Evolutionary conservation across 306 rosid species (phyloP).

Genomic region (Abrus precatorius): DNA sequence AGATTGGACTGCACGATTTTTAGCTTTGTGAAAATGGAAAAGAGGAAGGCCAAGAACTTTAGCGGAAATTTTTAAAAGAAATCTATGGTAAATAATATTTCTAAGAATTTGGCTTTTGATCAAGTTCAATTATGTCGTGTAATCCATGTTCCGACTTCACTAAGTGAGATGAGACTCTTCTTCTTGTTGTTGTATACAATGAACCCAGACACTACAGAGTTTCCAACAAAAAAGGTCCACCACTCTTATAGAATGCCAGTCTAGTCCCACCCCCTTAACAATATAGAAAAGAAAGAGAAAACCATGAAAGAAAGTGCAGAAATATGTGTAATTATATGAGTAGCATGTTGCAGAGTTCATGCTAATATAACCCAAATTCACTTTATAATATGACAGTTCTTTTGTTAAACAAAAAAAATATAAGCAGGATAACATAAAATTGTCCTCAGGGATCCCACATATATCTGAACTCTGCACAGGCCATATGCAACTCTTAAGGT

Average conservation of each 20-base stretch:
- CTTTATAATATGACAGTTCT: background rate
- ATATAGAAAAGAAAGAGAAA: constrained; percentile 18
- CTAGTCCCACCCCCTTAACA: background rate
- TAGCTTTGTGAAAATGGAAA: no score
- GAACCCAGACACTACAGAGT: background rate
- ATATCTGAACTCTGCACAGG: constrained; percentile 1
- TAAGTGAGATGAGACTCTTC: no score
- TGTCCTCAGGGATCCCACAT: constrained; percentile 12
- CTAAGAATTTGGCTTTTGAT: no score
- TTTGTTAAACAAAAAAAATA: background rate
- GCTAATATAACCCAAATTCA: constrained; percentile 17
- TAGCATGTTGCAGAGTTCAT: constrained; percentile 13
- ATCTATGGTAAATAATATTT: no score
- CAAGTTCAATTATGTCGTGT: no score
- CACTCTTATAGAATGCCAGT: background rate
- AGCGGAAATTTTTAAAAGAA: no score
- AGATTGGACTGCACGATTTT: no score
- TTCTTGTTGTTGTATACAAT: background rate
- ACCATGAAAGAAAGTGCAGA: constrained; percentile 30
- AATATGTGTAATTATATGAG: constrained; percentile 10
- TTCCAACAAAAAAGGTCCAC: background rate
- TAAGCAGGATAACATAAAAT: background rate
- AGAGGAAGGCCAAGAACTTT: no score
- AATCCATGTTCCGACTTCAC: no score
- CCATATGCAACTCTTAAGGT: background rate